phyloP scores from a whole-genome alignment of 345 rosid species.

The Populus alba region DNA sequence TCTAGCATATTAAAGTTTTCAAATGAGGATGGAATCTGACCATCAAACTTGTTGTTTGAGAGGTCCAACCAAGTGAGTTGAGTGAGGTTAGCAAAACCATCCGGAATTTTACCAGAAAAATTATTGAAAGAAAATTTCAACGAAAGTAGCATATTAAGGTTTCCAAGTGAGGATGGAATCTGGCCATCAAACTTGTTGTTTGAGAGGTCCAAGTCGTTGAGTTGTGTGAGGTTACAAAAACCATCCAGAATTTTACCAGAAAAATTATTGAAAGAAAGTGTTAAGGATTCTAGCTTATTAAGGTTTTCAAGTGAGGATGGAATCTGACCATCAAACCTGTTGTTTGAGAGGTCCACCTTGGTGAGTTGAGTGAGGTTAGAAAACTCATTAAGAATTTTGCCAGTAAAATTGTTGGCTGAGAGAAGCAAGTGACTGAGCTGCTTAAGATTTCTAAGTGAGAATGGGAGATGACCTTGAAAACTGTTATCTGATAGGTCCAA shows the following conservation, averaged over 20 bases:
- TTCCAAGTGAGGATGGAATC: neutral
- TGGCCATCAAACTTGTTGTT: neutral
- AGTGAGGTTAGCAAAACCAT: neutral
- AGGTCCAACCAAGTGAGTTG: neutral
- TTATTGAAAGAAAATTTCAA: neutral
- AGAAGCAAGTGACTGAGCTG: too few relatives aligned
- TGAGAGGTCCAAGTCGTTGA: neutral
- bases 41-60: neutral
- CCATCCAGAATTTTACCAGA: neutral
- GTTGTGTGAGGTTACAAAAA: constrained; percentile 2
- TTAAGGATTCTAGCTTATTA: too few relatives aligned
- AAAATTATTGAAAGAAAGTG: too few relatives aligned
- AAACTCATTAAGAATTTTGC: too few relatives aligned
- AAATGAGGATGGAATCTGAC: neutral
- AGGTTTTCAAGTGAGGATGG: neutral
- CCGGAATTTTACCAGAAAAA: neutral
- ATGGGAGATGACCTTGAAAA: too few relatives aligned
- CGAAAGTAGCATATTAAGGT: neutral
- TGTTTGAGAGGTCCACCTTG: neutral
- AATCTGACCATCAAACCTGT: neutral
- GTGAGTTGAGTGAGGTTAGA: too few relatives aligned
- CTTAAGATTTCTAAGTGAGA: too few relatives aligned
- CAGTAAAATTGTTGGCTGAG: too few relatives aligned
- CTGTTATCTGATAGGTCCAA: too few relatives aligned
- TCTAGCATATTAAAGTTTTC: neutral